These are phyloP conservation scores for Monosporozyma siamensis DNA, from an alignment of 805 yeast genomes.

Conservation along the genomic window DNA sequence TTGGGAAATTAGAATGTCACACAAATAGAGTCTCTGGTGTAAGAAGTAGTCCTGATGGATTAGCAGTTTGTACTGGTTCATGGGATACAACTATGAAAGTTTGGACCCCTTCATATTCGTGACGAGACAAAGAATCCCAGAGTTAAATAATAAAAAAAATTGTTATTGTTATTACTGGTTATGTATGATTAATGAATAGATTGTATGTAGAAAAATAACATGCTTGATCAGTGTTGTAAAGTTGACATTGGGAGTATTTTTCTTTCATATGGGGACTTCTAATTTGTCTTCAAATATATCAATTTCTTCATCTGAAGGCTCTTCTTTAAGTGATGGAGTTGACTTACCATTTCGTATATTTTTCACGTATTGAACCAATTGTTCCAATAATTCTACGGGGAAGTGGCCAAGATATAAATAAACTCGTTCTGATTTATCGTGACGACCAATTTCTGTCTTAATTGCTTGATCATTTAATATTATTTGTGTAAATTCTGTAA, in stretches of 20 bases:
- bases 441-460: slow-evolving; percentile 13
- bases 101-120: slow-evolving; percentile 40
- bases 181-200: not conserved
- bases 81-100: slow-evolving; percentile 69
- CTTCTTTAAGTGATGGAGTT: not conserved
- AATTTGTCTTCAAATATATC: slow-evolving; percentile 2
- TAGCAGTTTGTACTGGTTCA: slow-evolving; percentile 67
- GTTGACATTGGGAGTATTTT: not conserved
- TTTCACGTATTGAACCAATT: slow-evolving; percentile 1
- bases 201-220: not conserved
- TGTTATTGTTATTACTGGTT: too few species aligned
- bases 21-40: slow-evolving; percentile 53
- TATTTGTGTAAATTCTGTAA: slow-evolving; percentile 18
- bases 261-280: not conserved
- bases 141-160: too few species aligned
- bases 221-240: too few species aligned
- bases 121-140: too few species aligned
- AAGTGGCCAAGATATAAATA: slow-evolving; percentile 20
- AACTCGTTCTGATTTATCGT: slow-evolving; percentile 16
- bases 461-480: slow-evolving; percentile 22
- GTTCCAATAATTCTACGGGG: slow-evolving; percentile 16
- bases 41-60: slow-evolving; percentile 61
- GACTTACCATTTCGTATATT: not conserved
- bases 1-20: slow-evolving; percentile 62
- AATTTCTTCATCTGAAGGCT: slow-evolving; percentile 1